Conservation (phyloP, 73 alveolate genomes). For the Symbiodinium pilosum region DNA sequence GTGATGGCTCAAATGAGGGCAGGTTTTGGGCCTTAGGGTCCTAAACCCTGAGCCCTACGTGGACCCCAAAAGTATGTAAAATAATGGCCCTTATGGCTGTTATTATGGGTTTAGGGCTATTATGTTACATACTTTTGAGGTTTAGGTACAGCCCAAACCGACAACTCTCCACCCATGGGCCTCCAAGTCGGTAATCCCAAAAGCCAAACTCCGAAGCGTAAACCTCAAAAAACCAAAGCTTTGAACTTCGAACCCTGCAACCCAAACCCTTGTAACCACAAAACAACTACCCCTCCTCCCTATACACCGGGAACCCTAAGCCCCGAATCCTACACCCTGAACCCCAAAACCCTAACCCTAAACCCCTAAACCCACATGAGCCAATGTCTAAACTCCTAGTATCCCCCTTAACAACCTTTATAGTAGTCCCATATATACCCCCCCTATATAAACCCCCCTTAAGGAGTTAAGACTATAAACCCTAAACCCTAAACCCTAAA, state of each 20-base stretch:
- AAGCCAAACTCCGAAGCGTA: background rate
- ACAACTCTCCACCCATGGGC: background rate
- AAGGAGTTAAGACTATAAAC: background rate
- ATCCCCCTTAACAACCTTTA: background rate
- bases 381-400: background rate
- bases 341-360: background rate
- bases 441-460: background rate
- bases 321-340: background rate
- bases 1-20: too few species aligned
- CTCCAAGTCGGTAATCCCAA: background rate
- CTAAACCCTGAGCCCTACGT: too few species aligned
- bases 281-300: too few species aligned
- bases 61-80: background rate
- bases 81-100: background rate
- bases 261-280: background rate
- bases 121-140: too few species aligned
- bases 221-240: background rate
- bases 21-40: too few species aligned
- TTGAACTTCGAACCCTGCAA: background rate
- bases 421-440: background rate
- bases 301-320: background rate
- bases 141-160: background rate
- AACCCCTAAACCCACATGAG: background rate
- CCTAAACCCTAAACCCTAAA: background rate
- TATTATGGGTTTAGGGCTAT: background rate